These are phyloP conservation scores for Backusella sp. DNA, from an alignment of 192 early-diverging fungal species.

Conservation along the genomic window DNA sequence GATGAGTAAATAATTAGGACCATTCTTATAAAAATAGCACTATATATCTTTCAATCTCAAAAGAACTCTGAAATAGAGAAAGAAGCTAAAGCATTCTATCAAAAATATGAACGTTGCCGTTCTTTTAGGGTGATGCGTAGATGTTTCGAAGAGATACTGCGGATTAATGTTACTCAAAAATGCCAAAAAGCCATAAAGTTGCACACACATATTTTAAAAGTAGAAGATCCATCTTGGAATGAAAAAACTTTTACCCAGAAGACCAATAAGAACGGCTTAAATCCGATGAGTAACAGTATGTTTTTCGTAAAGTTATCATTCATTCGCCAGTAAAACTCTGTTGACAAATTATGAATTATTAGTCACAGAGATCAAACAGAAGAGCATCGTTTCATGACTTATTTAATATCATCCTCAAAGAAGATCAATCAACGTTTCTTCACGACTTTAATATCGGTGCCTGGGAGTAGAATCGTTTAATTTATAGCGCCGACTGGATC, in stretches of 20 bases:
- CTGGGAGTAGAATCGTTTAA: neutral
- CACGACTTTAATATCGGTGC: neutral
- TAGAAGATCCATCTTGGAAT: neutral
- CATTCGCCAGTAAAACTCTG: neutral
- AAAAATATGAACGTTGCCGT: too few species aligned
- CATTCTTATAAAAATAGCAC: too few species aligned
- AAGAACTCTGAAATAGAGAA: too few species aligned
- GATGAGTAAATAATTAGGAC: too few species aligned
- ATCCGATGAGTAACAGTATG: neutral
- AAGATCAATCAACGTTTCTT: neutral
- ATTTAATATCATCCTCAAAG: neutral
- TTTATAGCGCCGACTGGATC: neutral
- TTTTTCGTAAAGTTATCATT: neutral
- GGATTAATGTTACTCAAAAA: neutral
- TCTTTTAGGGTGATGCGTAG: too few species aligned
- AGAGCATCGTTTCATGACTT: neutral
- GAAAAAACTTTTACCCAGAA: neutral
- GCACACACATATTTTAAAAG: neutral
- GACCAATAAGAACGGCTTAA: neutral
- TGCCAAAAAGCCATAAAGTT: neutral
- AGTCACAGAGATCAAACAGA: neutral
- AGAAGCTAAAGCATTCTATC: too few species aligned
- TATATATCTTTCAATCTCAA: too few species aligned
- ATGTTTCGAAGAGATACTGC: neutral
- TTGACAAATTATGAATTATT: neutral